Conservation (phyloP, 1,139 yeast species). For the Hanseniaspora uvarum region DNA sequence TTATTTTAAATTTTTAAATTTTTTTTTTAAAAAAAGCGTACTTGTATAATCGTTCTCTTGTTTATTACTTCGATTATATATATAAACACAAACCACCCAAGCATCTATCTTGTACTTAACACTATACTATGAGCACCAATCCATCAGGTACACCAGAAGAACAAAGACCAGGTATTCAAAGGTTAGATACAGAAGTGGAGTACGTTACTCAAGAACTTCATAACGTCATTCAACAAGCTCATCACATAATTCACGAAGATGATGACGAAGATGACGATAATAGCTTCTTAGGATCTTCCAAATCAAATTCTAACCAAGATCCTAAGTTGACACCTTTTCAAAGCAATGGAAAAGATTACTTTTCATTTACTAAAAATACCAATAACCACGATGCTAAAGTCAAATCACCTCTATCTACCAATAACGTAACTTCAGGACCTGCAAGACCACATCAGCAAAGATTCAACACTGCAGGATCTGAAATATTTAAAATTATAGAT, state of each 20-base stretch:
- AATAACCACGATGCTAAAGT: background rate
- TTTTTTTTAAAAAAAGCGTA: too few species aligned
- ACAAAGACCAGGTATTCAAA: conserved; percentile 6
- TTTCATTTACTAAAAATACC: background rate
- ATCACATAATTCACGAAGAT: conserved; percentile 8
- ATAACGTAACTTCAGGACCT: background rate
- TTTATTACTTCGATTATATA: too few species aligned
- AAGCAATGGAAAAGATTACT: conserved; percentile 8
- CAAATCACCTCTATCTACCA: background rate
- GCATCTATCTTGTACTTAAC: too few species aligned
- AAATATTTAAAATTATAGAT: conserved; percentile 10
- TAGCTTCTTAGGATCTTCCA: background rate
- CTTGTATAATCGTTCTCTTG: too few species aligned
- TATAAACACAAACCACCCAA: background rate
- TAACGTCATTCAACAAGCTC: conserved; percentile 9
- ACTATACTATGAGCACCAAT: background rate
- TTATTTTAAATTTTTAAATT: too few species aligned
- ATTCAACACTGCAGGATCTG: conserved; percentile 7
- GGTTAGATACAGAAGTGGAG: conserved; percentile 16
- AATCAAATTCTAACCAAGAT: background rate
- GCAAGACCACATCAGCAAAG: conserved; percentile 9
- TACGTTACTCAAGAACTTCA: conserved; percentile 16
- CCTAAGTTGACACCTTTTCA: conserved; percentile 1
- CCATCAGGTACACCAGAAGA: background rate
- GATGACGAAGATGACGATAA: conserved; percentile 9